Evolutionary conservation across 257 asterid species (phyloP).

Genomic region (Solanum verrucosum): DNA sequence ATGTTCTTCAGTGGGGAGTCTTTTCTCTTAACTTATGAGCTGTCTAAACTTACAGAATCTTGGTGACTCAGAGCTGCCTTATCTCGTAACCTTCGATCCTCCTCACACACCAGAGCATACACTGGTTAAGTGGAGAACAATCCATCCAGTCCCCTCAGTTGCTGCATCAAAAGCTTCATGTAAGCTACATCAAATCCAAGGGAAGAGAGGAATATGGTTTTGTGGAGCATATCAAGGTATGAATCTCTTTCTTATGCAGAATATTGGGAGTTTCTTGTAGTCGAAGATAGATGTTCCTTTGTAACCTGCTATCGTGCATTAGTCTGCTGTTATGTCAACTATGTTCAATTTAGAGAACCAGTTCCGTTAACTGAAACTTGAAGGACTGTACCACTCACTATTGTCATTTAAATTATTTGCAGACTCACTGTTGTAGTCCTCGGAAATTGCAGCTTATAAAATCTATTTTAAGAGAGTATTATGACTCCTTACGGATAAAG

Average conservation of each 20-base stretch:
- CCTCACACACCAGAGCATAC: slow-evolving; percentile 55
- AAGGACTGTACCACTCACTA: not conserved
- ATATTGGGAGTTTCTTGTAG: not conserved
- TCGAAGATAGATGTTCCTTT: not conserved
- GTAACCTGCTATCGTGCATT: not conserved
- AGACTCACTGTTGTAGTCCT: not conserved
- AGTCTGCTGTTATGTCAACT: not conserved
- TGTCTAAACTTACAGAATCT: slow-evolving; percentile 43
- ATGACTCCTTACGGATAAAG: not conserved
- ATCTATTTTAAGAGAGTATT: not conserved
- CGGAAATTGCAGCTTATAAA: not conserved
- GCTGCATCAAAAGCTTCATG: slow-evolving; percentile 77
- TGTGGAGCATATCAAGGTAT: slow-evolving; percentile 92
- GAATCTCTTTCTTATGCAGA: not conserved
- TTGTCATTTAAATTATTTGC: not conserved
- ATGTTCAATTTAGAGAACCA: not conserved
- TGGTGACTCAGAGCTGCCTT: slow-evolving; percentile 44
- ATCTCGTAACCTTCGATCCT: slow-evolving; percentile 72
- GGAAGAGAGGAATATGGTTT: slow-evolving; percentile 87
- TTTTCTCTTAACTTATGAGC: not conserved
- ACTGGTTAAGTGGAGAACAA: slow-evolving; percentile 67
- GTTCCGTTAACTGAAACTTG: not conserved
- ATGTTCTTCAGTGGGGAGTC: not conserved
- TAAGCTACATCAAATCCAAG: slow-evolving; percentile 63
- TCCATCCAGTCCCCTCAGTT: slow-evolving; percentile 85